Percentiles rank a stretch among this genome's conserved stretches.
These are phyloP conservation scores for Spathaspora arborariae DNA, from an alignment of 805 yeast genomes.

Conservation along the genomic window DNA sequence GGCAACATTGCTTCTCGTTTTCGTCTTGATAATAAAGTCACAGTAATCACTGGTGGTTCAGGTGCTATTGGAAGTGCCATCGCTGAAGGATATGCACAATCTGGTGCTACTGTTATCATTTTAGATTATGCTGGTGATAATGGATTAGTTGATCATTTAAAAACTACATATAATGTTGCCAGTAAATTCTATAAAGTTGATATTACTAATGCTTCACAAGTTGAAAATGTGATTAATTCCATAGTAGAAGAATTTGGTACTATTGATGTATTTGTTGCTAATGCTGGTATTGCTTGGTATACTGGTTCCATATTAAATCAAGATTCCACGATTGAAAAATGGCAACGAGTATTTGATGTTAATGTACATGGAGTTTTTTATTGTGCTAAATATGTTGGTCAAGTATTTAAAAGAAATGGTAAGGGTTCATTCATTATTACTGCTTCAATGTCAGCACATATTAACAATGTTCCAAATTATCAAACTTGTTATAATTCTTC, in stretches of 20 bases:
- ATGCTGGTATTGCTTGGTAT: conserved; percentile 48
- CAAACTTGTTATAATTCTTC: conserved; percentile 86
- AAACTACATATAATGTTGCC: conserved; percentile 6
- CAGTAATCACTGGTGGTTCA: conserved; percentile 36
- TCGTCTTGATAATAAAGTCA: conserved; percentile 27
- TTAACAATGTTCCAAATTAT: conserved; percentile 81
- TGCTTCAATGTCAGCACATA: conserved; percentile 86
- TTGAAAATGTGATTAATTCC: conserved; percentile 26
- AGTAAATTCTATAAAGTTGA: conserved; percentile 31
- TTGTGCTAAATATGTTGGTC: conserved; percentile 72
- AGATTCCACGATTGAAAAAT: conserved; percentile 50
- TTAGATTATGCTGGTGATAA: conserved; percentile 34
- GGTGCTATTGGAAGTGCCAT: conserved; percentile 37
- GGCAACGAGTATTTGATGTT: conserved; percentile 69
- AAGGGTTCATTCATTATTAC: conserved; percentile 79
- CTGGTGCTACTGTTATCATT: conserved; percentile 36
- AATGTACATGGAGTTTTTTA: conserved; percentile 80
- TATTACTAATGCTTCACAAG: conserved; percentile 37
- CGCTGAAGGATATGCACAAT: conserved; percentile 36
- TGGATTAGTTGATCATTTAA: conserved; percentile 13
- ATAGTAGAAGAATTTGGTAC: conserved; percentile 31
- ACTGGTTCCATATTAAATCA: conserved; percentile 38
- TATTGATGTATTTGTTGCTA: conserved; percentile 43
- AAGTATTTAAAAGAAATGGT: conserved; percentile 67
- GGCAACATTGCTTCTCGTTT: conserved; percentile 27